These are phyloP conservation scores for Grifola frondosa DNA, from an alignment of 1,284 basidiomycete species.

Conservation along the genomic window DNA sequence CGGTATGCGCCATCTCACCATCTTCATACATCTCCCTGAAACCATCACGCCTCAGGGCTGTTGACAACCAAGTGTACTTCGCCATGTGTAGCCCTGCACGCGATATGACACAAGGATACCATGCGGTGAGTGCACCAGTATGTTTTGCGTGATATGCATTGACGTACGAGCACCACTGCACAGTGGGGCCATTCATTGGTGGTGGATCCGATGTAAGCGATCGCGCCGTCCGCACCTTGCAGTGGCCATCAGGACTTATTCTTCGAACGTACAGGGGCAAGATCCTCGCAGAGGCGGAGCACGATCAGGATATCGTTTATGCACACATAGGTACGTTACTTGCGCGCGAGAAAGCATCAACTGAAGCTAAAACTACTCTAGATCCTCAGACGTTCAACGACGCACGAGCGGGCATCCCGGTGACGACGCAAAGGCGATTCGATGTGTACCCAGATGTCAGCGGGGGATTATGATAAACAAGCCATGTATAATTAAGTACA, in stretches of 20 bases:
- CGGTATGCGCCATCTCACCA: slow-evolving; percentile 48
- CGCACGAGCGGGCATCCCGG: slow-evolving; percentile 81
- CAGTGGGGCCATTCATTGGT: slow-evolving; percentile 92
- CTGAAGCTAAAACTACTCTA: slow-evolving; percentile 37
- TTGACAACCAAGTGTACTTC: slow-evolving; percentile 96
- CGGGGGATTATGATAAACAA: slow-evolving; percentile 22
- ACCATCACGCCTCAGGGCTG: slow-evolving; percentile 57
- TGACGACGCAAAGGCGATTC: slow-evolving; percentile 86
- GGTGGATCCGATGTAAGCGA: slow-evolving; percentile 82
- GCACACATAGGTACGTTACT: slow-evolving; percentile 72
- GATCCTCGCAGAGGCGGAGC: slow-evolving; percentile 75
- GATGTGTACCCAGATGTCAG: slow-evolving; percentile 87
- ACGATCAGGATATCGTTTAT: slow-evolving; percentile 81
- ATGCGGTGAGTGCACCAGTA: slow-evolving; percentile 62
- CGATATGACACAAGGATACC: slow-evolving; percentile 78
- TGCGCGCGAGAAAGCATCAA: slow-evolving; percentile 1
- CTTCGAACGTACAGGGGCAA: slow-evolving; percentile 68
- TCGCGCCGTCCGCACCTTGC: background rate
- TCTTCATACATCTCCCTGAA: background rate
- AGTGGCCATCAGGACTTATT: background rate
- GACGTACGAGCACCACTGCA: background rate
- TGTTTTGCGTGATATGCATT: background rate
- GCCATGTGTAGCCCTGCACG: slow-evolving; percentile 96
- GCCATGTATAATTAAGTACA: too few species aligned
- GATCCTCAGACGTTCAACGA: slow-evolving; percentile 71